Evolutionary conservation across 768 basidiomycete genomes (phyloP).

Genomic region (Sarcodon aspratus): DNA sequence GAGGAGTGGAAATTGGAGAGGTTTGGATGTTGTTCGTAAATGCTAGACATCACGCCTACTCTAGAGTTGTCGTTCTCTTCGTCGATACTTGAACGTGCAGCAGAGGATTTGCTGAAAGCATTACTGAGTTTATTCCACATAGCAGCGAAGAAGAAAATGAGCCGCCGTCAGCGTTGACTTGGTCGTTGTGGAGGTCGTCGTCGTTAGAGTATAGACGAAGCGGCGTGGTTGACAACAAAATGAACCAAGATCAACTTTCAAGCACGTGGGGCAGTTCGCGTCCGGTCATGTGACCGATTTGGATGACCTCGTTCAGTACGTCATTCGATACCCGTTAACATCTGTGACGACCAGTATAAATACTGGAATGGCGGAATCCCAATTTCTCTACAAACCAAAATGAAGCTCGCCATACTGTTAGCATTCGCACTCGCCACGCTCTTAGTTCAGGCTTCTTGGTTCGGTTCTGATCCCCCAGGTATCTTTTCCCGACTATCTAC

Average conservation of each 20-base stretch:
- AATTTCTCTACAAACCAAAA: conserved; percentile 6
- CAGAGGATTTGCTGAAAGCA: conserved; percentile 5
- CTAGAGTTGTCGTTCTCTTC: not conserved
- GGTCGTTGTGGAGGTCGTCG: not conserved
- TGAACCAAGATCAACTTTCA: too few relatives aligned
- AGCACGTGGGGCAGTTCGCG: too few relatives aligned
- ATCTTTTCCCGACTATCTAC: not conserved
- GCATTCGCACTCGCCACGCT: conserved; percentile 18
- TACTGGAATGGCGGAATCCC: not conserved
- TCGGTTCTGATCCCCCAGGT: conserved; percentile 23
- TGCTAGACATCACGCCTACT: conserved; percentile 33
- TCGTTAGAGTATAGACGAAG: not conserved
- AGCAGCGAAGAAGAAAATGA: not conserved
- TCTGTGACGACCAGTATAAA: not conserved
- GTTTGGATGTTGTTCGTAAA: conserved; percentile 52
- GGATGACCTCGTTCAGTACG: too few relatives aligned
- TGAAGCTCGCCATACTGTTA: conserved; percentile 10
- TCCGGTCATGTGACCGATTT: too few relatives aligned
- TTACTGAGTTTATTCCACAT: conserved; percentile 8
- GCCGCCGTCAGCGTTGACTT: not conserved
- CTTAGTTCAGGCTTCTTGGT: conserved; percentile 20
- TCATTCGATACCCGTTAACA: not conserved
- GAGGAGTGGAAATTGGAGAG: conserved; percentile 40
- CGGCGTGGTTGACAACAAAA: not conserved
- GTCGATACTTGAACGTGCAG: conserved; percentile 2